Evolutionary conservation across 768 basidiomycete species (phyloP), one percentile per base, ranked within the genome.

Genomic region (Suillus plorans): DNA sequence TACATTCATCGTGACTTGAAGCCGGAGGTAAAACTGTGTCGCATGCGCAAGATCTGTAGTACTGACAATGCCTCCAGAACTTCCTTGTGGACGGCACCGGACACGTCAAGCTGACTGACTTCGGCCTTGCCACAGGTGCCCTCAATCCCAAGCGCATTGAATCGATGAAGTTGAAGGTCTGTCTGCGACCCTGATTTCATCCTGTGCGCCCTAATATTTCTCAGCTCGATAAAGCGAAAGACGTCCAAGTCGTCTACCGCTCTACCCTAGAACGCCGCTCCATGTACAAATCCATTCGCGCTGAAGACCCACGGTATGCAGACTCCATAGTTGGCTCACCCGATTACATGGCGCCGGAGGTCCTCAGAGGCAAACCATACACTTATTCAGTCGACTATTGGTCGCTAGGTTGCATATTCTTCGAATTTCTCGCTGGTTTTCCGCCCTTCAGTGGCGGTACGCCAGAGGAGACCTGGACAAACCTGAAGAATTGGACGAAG

Each of bases 1-100:
- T 99, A 99, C 74, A 95, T 99, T 64, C 97, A 99, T 80, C 93
- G 97, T 64, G 97, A 99, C 79, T 81, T 99, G 59, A 99, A 99
- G 77, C 97, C 97, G 2, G 97, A 99, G 86, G 95, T 95, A 64
- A 60, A 83, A 73, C 1, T n/a, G 4, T 5, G 25, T 36, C 34
- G 16, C 34, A 39, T 41, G 41, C 60, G 12, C 25, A 7, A 16
- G 39, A 37, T 56, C 58, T 42, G 41, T 67, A 22, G 5, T 20
- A 25, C 18, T 60, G 20, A 42, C 47, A 60, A 61, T 58, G 14
- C 31, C 14, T 8, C 39, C 47, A 96, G 96, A 99, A 99, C 77
- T 99, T 99, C 82, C 82, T 99, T 62, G 92, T 99, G 45, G 97
- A 99, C 73, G 85, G 92, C 13, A 89, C 91, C 9, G 97, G 97